Evolutionary conservation across 2,329 filamentous ascomycete species (phyloP), one percentile per base, ranked within the genome.

Genomic region (Pseudogymnoascus sp.): DNA sequence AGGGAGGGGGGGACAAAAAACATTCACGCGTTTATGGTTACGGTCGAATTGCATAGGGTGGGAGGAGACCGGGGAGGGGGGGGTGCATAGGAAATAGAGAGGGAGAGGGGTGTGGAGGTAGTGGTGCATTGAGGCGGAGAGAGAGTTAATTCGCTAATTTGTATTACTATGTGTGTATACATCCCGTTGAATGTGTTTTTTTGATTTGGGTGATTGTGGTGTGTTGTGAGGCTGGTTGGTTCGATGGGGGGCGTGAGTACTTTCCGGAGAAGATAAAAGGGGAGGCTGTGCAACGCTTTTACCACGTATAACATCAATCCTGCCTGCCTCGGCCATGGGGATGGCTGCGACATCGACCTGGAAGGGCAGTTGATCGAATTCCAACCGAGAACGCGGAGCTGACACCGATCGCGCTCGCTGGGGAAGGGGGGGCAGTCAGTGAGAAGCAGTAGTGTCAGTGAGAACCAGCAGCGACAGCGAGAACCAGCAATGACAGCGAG

Each of bases 101-200:
- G 42, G n/a, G 26, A 6, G 26, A n/a, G n/a, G n/a, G 26, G 14
- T 2, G 5, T 54, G 23, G 45, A 34, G 47, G 47, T 57, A 2
- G 2, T 57, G 5, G 2, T 10, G 8, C 8, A n/a, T 7, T 4
- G 26, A 34, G 7, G 47, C n/a, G 16, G 26, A 34, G 23, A 14
- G 6, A 29, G 26, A 34, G 47, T 57, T 57, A 57, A 57, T 57
- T 57, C 47, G 47, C 47, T 57, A 57, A 57, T 57, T 57, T 57
- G 47, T 34, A 57, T 57, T 57, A 57, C 47, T 57, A 57, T 18
- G n/a, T 57, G 26, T 31, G 47, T 16, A 18, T 57, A 5, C 8
- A 18, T 57, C 26, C 5, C 5, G 7, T 31, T 57, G 47, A 34
- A 1, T 31, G 45, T 51, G 47, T 11, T 26, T 6, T 54, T 26